Base-by-base conservation (phyloP, 257 asterid genomes). In the Solanum appendiculatum region DNA sequence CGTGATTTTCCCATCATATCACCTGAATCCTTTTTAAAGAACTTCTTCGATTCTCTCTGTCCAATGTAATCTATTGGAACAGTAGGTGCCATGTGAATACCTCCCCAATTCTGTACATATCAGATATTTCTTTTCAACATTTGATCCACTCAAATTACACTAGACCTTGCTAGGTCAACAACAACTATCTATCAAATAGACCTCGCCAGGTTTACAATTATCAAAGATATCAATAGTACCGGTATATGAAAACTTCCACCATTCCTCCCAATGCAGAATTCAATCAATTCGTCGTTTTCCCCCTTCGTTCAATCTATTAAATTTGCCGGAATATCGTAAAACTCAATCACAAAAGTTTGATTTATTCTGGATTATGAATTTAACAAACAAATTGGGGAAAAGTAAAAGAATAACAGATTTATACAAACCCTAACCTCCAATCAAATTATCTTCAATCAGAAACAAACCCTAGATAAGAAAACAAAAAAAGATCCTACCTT, bases 1-100 rank as follows among this genome's bases (percentile, higher is more conserved):
- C 96, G 88, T 15, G 95, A 87, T 87, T 94, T 95, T 86, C 98
- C 97, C 96, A 90, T 93, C 89, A 92, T 87, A 69, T 83, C 90
- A 51, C 86, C 92, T 6, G 64, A 82, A 70, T 83, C 88, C 63
- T 72, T 85, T 87, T 90, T 89, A 5, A 86, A 91, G 63, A 87
- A 81, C 89, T 88, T 88, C 36, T 63, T 90, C 6, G 89, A 89
- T 77, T 89, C 95, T 91, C 92, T 90, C 72, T 88, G 92, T 73
- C 94, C 93, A 85, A 91, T 78, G 90, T 88, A 93, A 81, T 93
- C 95, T 88, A 93, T 84, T 9, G 94, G 95, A 87, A 93, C 91
- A 89, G 92, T 89, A 27, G 94, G 97, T 87, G 95, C 94, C 95
- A 94, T 92, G 91, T 87, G 89, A 85, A 85, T 84, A 91, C 86